Conservation (phyloP, 2,329 filamentous ascomycete species). For the Pseudopithomyces chartarum region DNA sequence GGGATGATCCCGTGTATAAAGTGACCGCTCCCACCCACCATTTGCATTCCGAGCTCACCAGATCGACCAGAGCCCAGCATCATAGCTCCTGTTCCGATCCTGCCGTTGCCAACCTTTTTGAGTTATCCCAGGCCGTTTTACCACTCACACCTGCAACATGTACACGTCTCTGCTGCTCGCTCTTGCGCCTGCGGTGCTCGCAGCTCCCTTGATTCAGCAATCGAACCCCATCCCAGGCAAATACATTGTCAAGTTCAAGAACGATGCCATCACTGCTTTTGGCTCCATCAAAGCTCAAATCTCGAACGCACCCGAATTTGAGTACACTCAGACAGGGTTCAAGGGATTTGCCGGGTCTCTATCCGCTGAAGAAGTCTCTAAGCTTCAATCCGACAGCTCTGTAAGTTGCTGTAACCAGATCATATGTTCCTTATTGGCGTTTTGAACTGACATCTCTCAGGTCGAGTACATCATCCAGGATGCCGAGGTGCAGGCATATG, state of each 20-base stretch:
- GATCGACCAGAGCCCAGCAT: conserved; percentile 8
- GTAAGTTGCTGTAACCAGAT: conserved; percentile 16
- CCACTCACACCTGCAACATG: conserved; percentile 33
- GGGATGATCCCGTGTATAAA: conserved; percentile 21
- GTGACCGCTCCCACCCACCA: neutral
- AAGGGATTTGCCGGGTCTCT: conserved; percentile 44
- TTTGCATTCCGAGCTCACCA: conserved; percentile 11
- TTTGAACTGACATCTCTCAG: conserved; percentile 11
- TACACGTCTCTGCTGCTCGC: conserved; percentile 35
- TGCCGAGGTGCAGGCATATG: conserved; percentile 30
- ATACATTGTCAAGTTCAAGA: conserved; percentile 53
- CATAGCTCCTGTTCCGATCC: neutral
- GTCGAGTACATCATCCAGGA: conserved; percentile 46
- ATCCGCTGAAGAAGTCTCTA: conserved; percentile 27
- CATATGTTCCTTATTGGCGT: neutral
- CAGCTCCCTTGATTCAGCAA: conserved; percentile 45
- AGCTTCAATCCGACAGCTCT: conserved; percentile 29
- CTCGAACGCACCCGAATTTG: conserved; percentile 24
- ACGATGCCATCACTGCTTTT: conserved; percentile 24
- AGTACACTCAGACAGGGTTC: conserved; percentile 43
- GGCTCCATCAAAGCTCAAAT: conserved; percentile 27
- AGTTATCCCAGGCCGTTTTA: neutral
- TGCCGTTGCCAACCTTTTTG: neutral
- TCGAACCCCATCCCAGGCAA: conserved; percentile 42
- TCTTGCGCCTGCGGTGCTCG: conserved; percentile 41